A percentile compares a stretch with the other conserved stretches of the same genome.
phyloP scores from a whole-genome alignment of 163 green algal genomes.

The Smithsoniella earleae region DNA sequence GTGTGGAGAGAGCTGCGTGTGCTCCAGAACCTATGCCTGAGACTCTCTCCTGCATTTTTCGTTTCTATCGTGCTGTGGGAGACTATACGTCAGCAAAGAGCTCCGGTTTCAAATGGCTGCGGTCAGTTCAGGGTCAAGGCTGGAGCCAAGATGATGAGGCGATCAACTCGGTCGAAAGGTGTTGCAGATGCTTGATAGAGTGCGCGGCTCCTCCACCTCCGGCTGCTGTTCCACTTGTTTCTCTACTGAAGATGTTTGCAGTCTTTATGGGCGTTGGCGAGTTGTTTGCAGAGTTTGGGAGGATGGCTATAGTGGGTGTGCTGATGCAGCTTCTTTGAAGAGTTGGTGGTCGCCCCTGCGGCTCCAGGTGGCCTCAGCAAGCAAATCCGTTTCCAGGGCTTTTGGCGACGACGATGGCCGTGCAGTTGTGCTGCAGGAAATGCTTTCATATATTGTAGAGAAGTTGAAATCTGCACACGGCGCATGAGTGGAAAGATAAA shows the following conservation, averaged over 20 bases:
- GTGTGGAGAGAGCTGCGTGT: neutral
- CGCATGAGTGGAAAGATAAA: too few relatives aligned
- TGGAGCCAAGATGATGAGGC: neutral
- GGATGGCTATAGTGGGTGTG: neutral
- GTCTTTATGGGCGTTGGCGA: neutral
- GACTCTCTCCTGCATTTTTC: neutral
- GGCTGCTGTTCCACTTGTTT: too few relatives aligned
- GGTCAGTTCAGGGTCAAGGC: neutral
- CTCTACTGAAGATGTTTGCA: neutral
- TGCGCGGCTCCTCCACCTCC: too few relatives aligned
- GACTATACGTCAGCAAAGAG: neutral
- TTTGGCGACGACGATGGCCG: too few relatives aligned
- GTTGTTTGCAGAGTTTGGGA: neutral
- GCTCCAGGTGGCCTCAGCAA: neutral
- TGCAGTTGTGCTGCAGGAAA: too few relatives aligned
- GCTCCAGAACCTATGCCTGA: neutral
- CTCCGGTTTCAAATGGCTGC: constrained; percentile 5
- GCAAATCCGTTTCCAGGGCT: too few relatives aligned
- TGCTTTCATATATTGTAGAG: too few relatives aligned
- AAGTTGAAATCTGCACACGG: too few relatives aligned
- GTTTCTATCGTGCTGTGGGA: neutral
- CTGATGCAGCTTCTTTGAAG: neutral
- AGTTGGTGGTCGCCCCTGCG: neutral
- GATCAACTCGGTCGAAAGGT: neutral
- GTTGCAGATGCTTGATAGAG: too few relatives aligned